Conservation (phyloP, 148 eudicot genomes). For the Tetragonia tetragonoides region DNA sequence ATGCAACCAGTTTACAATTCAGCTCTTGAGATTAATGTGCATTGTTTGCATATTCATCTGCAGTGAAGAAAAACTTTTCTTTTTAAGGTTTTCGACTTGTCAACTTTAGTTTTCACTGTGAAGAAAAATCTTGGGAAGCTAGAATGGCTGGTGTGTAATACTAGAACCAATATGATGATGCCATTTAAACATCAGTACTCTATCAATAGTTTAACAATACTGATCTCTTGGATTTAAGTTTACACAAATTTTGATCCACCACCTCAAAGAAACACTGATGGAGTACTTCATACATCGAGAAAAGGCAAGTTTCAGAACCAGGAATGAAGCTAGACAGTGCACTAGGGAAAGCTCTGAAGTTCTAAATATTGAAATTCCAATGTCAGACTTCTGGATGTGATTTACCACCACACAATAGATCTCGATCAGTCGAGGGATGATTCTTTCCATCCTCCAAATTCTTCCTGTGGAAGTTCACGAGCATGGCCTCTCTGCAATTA, state of each 20-base stretch:
- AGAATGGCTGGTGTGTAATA: not conserved
- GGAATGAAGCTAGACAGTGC: not conserved
- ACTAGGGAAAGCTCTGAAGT: not conserved
- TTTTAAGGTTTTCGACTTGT: too few relatives aligned
- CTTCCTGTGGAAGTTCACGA: slow-evolving; percentile 39
- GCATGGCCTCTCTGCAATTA: slow-evolving; percentile 32
- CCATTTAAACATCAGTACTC: not conserved
- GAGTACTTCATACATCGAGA: not conserved
- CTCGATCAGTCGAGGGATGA: slow-evolving; percentile 33
- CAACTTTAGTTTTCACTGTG: too few relatives aligned
- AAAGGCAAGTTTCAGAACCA: not conserved
- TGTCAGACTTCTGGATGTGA: too few relatives aligned
- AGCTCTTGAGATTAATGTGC: too few relatives aligned
- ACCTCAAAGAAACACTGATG: not conserved
- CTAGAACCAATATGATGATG: not conserved
- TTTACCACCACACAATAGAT: not conserved
- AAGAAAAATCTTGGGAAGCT: not conserved
- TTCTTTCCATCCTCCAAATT: slow-evolving; percentile 69
- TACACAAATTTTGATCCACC: not conserved
- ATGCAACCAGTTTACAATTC: too few relatives aligned
- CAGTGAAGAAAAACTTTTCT: too few relatives aligned
- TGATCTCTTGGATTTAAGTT: not conserved
- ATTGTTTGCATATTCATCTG: too few relatives aligned
- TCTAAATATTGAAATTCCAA: not conserved
- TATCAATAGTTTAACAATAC: not conserved